Conservation (phyloP, 345 rosid genomes). For the Noccaea caerulescens region DNA sequence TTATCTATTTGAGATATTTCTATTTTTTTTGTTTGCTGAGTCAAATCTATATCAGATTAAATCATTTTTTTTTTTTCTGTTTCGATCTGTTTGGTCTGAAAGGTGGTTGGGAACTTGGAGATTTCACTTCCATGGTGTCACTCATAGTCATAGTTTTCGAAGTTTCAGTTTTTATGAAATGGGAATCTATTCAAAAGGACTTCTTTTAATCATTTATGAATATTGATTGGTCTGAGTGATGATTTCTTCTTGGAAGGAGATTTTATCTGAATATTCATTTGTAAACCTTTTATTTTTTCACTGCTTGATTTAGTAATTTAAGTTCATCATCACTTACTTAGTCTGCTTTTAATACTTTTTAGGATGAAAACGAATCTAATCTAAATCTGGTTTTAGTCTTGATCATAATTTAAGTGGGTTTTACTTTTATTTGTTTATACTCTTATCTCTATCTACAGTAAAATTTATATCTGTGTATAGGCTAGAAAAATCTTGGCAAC, state of each 20-base stretch:
- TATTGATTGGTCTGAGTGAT: slow-evolving; percentile 19
- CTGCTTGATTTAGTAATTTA: neutral
- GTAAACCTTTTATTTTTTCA: neutral
- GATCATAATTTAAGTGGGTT: slow-evolving; percentile 22
- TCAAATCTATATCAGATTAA: slow-evolving; percentile 18
- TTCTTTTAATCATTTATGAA: slow-evolving; percentile 7
- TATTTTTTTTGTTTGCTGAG: neutral
- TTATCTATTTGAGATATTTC: neutral
- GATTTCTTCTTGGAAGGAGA: slow-evolving; percentile 26
- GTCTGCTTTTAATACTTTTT: slow-evolving; percentile 18
- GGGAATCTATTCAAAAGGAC: slow-evolving; percentile 15
- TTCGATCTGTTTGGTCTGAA: slow-evolving; percentile 14
- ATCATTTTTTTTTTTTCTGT: neutral
- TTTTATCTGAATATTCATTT: slow-evolving; percentile 39
- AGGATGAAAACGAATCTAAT: slow-evolving; percentile 17
- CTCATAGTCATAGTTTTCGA: neutral
- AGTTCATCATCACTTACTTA: slow-evolving; percentile 25
- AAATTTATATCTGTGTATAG: neutral
- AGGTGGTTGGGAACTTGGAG: neutral
- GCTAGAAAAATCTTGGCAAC: neutral
- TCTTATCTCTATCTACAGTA: neutral
- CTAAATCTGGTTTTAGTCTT: slow-evolving; percentile 30
- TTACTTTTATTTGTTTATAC: slow-evolving; percentile 8
- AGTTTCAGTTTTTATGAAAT: slow-evolving; percentile 18
- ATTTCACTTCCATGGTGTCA: neutral